phyloP scores from a whole-genome alignment of 805 yeast genomes.

The Candida endomychidarum region DNA sequence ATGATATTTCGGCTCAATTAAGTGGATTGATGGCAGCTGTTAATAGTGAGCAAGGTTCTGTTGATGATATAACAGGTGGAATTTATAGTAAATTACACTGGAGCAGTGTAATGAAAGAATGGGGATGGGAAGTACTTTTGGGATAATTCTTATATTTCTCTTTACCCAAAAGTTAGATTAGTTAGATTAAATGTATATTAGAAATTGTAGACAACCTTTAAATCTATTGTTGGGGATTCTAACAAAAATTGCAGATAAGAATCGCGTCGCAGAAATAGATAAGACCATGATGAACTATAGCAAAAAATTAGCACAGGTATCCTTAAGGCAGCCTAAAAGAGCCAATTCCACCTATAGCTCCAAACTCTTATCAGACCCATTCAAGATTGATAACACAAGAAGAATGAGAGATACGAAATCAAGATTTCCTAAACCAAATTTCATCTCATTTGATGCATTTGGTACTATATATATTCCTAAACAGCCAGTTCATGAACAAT shows the following conservation, averaged over 20 bases:
- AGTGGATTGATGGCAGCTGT: conserved; percentile 43
- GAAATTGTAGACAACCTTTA: no score
- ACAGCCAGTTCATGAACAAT: conserved; percentile 53
- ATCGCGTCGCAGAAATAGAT: no score
- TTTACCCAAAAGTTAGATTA: no score
- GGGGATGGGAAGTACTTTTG: conserved; percentile 73
- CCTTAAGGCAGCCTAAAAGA: background rate
- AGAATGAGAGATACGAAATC: conserved; percentile 26
- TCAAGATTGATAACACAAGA: conserved; percentile 22
- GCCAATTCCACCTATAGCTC: background rate
- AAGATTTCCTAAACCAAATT: conserved; percentile 40
- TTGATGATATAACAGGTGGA: conserved; percentile 36
- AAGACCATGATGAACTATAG: no score
- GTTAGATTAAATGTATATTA: background rate
- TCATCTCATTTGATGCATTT: conserved; percentile 68
- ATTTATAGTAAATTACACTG: conserved; percentile 58
- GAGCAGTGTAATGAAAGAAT: conserved; percentile 69
- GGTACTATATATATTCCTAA: conserved; percentile 63
- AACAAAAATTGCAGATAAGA: no score
- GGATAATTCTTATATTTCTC: no score
- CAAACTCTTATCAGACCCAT: conserved; percentile 24
- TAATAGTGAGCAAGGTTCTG: conserved; percentile 29
- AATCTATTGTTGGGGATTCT: no score
- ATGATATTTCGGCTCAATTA: conserved; percentile 31
- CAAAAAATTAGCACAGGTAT: no score